Conservation (phyloP, 306 rosid species). For the Dalbergia cochinchinensis region DNA sequence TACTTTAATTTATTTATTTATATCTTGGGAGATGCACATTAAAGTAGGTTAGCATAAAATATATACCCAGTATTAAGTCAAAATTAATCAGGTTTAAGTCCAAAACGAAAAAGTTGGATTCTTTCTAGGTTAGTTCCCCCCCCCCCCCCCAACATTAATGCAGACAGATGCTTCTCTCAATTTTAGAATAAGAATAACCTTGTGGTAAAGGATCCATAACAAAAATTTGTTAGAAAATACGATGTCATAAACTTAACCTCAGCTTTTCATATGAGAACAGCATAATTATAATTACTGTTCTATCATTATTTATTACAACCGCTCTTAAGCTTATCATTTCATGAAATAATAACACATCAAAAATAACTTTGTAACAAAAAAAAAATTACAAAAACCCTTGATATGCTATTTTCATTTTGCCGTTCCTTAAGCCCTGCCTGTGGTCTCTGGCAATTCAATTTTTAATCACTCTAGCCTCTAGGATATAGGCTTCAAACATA, state of each 20-base stretch:
- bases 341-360: no score
- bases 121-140: neutral
- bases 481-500: neutral
- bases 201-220: neutral
- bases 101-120: neutral
- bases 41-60: neutral
- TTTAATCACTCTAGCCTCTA: neutral
- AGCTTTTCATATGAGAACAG: neutral
- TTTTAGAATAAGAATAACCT: neutral
- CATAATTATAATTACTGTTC: no score
- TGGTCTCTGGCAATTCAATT: constrained; percentile 1
- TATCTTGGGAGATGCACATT: no score
- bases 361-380: no score
- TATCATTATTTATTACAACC: no score
- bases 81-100: neutral
- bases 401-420: no score
- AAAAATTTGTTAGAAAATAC: neutral
- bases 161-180: neutral
- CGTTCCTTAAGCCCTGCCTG: constrained; percentile 15
- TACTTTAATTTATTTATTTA: neutral
- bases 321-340: no score
- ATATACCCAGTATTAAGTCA: neutral
- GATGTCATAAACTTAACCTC: neutral
- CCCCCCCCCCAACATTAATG: no score
- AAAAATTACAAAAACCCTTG: no score